phyloP scores from a whole-genome alignment of 129 eudicot genomes.

The Flaveria robusta region DNA sequence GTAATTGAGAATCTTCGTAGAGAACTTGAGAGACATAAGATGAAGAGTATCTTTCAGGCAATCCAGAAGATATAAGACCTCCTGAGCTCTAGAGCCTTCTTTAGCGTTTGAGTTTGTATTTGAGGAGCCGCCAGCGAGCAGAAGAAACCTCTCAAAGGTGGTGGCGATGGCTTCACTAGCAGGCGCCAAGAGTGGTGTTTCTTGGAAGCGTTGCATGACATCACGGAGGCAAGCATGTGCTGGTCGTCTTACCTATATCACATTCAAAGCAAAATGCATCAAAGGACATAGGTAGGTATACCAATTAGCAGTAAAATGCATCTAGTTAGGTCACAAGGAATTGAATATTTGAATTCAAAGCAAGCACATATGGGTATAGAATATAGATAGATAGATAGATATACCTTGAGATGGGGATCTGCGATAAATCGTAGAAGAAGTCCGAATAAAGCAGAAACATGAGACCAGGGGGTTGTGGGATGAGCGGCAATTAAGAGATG shows the following conservation, averaged over 20 bases:
- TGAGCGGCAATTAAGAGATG: slow-evolving; percentile 48
- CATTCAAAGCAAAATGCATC: neutral
- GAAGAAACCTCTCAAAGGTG: slow-evolving; percentile 68
- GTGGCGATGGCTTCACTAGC: slow-evolving; percentile 85
- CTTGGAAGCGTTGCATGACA: slow-evolving; percentile 57
- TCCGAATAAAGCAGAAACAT: slow-evolving; percentile 56
- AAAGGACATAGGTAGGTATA: neutral
- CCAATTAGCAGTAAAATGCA: too few species aligned
- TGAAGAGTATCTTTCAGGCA: slow-evolving; percentile 74
- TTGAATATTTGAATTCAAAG: neutral
- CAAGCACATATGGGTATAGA: neutral
- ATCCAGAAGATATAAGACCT: slow-evolving; percentile 76
- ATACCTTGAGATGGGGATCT: slow-evolving; percentile 63
- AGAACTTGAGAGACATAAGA: slow-evolving; percentile 63
- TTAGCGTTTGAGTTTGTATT: slow-evolving; percentile 51
- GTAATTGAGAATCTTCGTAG: slow-evolving; percentile 64
- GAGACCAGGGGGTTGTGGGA: slow-evolving; percentile 51
- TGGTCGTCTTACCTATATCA: slow-evolving; percentile 67
- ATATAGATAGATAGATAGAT: neutral
- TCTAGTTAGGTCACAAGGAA: too few species aligned
- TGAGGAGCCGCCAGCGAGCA: slow-evolving; percentile 90
- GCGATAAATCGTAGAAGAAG: slow-evolving; percentile 48
- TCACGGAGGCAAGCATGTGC: slow-evolving; percentile 70
- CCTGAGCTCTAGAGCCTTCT: slow-evolving; percentile 79
- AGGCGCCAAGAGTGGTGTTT: slow-evolving; percentile 53